These are phyloP conservation scores for Brettanomyces custersianus DNA, from an alignment of 805 yeast species.

Conservation along the genomic window DNA sequence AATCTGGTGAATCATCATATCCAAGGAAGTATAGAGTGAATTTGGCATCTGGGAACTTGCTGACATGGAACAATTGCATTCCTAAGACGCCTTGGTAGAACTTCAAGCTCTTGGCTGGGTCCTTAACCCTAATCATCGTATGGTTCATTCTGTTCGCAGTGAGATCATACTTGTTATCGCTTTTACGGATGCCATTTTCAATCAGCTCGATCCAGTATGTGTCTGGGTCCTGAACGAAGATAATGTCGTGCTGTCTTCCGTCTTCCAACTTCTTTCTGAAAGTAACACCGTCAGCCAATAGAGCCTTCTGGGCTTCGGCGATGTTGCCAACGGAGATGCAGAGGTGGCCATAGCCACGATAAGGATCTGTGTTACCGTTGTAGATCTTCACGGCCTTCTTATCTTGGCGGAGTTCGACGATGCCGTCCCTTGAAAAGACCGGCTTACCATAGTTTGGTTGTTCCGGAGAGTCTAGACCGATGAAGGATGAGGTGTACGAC, in stretches of 20 bases:
- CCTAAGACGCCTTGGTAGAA: conserved; percentile 80
- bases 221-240: conserved; percentile 91
- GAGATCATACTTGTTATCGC: conserved; percentile 30
- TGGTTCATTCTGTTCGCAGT: conserved; percentile 62
- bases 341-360: conserved; percentile 90
- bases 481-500: conserved; percentile 59
- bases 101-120: conserved; percentile 62
- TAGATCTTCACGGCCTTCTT: conserved; percentile 55
- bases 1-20: conserved; percentile 41
- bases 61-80: conserved; percentile 56
- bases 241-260: conserved; percentile 90
- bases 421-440: conserved; percentile 44
- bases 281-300: conserved; percentile 53
- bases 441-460: conserved; percentile 29
- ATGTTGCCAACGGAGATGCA: conserved; percentile 83
- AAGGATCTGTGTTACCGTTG: conserved; percentile 79
- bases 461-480: conserved; percentile 45
- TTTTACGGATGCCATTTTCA: conserved; percentile 39
- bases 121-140: conserved; percentile 88
- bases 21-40: conserved; percentile 85
- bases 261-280: conserved; percentile 81
- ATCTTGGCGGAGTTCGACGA: conserved; percentile 73
- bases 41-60: conserved; percentile 56
- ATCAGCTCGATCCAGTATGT: conserved; percentile 95
- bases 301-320: conserved; percentile 44